A percentile compares a stretch with the other conserved stretches of the same genome.
Evolutionary conservation across 768 basidiomycete species (phyloP).

Genomic region (Termitomyces sp.): DNA sequence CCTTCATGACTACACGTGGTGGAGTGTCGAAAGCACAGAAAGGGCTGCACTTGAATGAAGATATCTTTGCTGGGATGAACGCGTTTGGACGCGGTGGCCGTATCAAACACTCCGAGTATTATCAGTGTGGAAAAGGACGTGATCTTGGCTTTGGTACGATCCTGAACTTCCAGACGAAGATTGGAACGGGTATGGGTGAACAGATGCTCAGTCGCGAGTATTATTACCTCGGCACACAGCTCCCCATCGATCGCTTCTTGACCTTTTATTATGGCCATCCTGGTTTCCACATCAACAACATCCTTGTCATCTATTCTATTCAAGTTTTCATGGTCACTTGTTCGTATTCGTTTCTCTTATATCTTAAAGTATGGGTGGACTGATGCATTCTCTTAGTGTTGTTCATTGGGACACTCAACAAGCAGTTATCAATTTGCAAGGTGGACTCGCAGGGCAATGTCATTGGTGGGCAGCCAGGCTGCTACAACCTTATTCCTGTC

Average conservation of each 20-base stretch:
- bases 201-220: constrained; percentile 99
- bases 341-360: constrained; percentile 35
- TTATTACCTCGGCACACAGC: constrained; percentile 96
- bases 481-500: constrained; percentile 94
- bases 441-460: constrained; percentile 78
- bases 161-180: constrained; percentile 99
- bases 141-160: constrained; percentile 99
- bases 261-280: constrained; percentile 99
- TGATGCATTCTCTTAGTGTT: constrained; percentile 27
- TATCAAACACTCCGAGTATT: constrained; percentile 99
- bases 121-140: constrained; percentile 98
- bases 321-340: constrained; percentile 96
- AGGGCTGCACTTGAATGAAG: constrained; percentile 96
- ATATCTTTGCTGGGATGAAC: constrained; percentile 99
- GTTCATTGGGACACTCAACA: constrained; percentile 95
- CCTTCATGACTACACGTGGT: constrained; percentile 98
- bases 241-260: constrained; percentile 97
- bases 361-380: not conserved
- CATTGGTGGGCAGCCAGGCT: constrained; percentile 81
- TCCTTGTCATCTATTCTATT: constrained; percentile 96
- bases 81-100: constrained; percentile 97
- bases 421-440: constrained; percentile 83
- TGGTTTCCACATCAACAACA: constrained; percentile 99
- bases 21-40: constrained; percentile 99
- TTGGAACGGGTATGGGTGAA: constrained; percentile 99